Evolutionary conservation across 352 stramenopile species (phyloP).

Genomic region (Globisporangium nagaii): DNA sequence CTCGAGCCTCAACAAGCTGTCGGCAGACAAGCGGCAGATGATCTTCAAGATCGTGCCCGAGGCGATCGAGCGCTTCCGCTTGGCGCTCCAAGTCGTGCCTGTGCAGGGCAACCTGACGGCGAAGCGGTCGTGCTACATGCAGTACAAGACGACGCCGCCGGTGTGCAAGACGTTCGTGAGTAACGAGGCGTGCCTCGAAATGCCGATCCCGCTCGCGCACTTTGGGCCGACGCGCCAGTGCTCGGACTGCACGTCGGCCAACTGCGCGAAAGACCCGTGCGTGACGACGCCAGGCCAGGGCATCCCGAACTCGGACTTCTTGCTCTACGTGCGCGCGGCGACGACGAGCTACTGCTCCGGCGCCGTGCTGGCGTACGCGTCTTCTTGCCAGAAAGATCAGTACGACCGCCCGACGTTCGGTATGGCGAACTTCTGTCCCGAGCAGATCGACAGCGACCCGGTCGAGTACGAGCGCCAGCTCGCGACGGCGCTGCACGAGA

Average conservation of each 20-base stretch:
- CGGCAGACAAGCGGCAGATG: conserved; percentile 24
- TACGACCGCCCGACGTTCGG: conserved; percentile 80
- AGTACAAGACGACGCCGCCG: conserved; percentile 46
- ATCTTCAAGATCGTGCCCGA: conserved; percentile 60
- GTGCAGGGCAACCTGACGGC: conserved; percentile 60
- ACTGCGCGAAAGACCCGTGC: conserved; percentile 39
- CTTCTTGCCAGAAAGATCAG: conserved; percentile 81
- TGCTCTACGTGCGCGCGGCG: conserved; percentile 61
- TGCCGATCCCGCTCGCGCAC: conserved; percentile 56
- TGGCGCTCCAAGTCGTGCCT: conserved; percentile 50
- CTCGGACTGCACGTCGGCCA: conserved; percentile 29
- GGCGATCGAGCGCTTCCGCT: conserved; percentile 54
- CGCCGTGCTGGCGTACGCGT: conserved; percentile 64
- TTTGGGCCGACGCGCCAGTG: conserved; percentile 51
- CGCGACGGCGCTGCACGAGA: conserved; percentile 72
- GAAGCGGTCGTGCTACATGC: conserved; percentile 46
- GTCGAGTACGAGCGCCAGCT: conserved; percentile 60
- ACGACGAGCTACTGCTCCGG: conserved; percentile 44
- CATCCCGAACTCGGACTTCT: conserved; percentile 49
- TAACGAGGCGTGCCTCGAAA: conserved; percentile 63
- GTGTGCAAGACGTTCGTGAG: conserved; percentile 51
- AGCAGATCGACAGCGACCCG: conserved; percentile 46
- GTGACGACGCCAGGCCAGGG: conserved; percentile 22
- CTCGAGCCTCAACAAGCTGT: conserved; percentile 29
- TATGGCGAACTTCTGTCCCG: conserved; percentile 81